Conservation (phyloP, 129 eudicot species). For the Helichrysum umbraculigerum region DNA sequence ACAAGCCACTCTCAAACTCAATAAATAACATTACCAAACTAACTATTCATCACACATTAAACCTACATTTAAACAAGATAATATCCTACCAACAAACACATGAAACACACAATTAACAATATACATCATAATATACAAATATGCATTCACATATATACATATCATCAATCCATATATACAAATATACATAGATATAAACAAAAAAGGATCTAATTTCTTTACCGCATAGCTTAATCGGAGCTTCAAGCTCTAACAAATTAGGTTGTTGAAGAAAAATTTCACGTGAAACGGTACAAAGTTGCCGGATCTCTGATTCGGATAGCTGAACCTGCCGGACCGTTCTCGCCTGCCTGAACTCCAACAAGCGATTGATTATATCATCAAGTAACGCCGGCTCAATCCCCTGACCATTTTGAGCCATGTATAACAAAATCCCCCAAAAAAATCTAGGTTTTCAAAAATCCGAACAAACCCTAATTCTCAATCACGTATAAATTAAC, state of each 20-base stretch:
- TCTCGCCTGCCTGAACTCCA: slow-evolving; percentile 63
- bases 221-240: slow-evolving; percentile 93
- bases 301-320: slow-evolving; percentile 77
- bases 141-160: neutral
- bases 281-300: slow-evolving; percentile 52
- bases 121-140: neutral
- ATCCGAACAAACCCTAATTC: slow-evolving; percentile 27
- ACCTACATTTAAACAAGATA: neutral
- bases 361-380: slow-evolving; percentile 61
- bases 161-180: neutral
- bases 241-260: slow-evolving; percentile 77
- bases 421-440: neutral
- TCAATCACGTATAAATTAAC: neutral
- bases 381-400: slow-evolving; percentile 62
- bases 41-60: neutral
- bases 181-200: neutral
- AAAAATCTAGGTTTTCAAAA: slow-evolving; percentile 28
- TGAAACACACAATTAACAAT: neutral
- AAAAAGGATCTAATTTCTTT: neutral
- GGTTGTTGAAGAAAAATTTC: slow-evolving; percentile 74
- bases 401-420: slow-evolving; percentile 56
- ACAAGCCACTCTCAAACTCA: neutral
- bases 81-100: neutral
- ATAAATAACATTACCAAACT: neutral
- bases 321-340: slow-evolving; percentile 68